A percentile compares a stretch with the other conserved stretches of the same genome.
These are phyloP conservation scores for Botrytis fragariae DNA, from an alignment of 2,329 filamentous ascomycete species.

Conservation along the genomic window DNA sequence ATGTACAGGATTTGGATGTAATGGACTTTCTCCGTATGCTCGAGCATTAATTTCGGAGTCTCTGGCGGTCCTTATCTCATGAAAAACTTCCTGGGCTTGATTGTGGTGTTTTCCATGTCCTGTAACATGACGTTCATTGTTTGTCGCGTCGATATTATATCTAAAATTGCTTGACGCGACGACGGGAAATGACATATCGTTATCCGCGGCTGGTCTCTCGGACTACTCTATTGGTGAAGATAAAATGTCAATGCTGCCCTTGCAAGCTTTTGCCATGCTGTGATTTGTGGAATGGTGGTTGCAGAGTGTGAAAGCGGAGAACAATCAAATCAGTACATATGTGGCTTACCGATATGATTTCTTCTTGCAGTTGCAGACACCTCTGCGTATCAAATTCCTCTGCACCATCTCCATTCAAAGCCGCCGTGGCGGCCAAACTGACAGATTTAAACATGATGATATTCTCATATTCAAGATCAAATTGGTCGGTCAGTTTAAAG, in stretches of 20 bases:
- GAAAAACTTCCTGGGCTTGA: neutral
- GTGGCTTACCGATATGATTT: conserved; percentile 27
- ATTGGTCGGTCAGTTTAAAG: neutral
- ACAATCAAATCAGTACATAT: neutral
- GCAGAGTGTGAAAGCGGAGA: neutral
- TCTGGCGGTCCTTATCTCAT: neutral
- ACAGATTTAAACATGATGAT: neutral
- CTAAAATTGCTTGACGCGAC: neutral
- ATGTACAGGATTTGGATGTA: neutral
- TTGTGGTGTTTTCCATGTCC: neutral
- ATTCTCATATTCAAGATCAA: neutral
- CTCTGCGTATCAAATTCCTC: conserved; percentile 28
- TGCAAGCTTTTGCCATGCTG: neutral
- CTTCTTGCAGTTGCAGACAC: conserved; percentile 21
- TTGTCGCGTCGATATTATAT: neutral
- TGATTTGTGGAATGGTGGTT: conserved; percentile 4
- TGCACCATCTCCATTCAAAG: conserved; percentile 19
- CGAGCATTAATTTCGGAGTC: neutral
- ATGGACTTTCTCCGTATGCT: neutral
- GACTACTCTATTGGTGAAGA: conserved; percentile 7
- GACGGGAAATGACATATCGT: neutral
- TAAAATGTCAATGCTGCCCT: conserved; percentile 17
- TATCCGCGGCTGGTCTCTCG: neutral
- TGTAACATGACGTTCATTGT: neutral
- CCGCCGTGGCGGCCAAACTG: conserved; percentile 21